phyloP scores from a whole-genome alignment of 768 basidiomycete species.

The Tylopilus vinaceipallidus region DNA sequence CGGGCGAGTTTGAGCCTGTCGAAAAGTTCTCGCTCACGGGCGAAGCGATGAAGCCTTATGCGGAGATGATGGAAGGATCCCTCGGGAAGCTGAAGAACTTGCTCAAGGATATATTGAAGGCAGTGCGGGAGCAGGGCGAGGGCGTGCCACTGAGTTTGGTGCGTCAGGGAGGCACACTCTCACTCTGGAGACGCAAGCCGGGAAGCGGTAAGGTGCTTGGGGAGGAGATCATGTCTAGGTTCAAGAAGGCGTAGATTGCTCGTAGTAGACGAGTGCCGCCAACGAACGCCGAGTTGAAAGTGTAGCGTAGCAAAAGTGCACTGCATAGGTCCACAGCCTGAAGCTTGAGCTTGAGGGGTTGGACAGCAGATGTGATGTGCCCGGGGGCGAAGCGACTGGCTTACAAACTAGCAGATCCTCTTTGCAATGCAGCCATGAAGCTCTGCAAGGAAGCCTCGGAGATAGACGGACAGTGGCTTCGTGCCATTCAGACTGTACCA shows the following conservation, averaged over 20 bases:
- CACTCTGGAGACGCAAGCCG: conserved; percentile 47
- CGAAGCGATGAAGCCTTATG: conserved; percentile 22
- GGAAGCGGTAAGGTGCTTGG: conserved; percentile 21
- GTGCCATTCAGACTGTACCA: too few relatives aligned
- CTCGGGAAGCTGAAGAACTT: conserved; percentile 28
- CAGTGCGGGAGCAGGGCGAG: conserved; percentile 52
- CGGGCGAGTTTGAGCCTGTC: conserved; percentile 51
- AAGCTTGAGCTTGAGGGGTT: too few relatives aligned
- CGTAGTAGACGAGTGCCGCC: too few relatives aligned
- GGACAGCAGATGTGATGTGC: too few relatives aligned
- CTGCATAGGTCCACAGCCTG: too few relatives aligned
- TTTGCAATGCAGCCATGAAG: too few relatives aligned
- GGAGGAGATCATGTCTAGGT: conserved; percentile 24
- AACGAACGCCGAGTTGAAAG: too few relatives aligned
- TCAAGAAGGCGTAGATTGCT: conserved; percentile 1
- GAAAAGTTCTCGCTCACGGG: conserved; percentile 44
- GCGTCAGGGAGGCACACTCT: conserved; percentile 40
- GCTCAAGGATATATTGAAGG: conserved; percentile 40
- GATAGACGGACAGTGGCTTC: too few relatives aligned
- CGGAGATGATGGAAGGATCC: conserved; percentile 18
- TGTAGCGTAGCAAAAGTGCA: too few relatives aligned
- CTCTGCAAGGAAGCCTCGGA: neutral
- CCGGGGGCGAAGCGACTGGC: too few relatives aligned
- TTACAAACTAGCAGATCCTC: too few relatives aligned
- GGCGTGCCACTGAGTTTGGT: conserved; percentile 56